Conservation (phyloP, 2,329 filamentous ascomycete species). For the Ustilaginoidea virens region DNA sequence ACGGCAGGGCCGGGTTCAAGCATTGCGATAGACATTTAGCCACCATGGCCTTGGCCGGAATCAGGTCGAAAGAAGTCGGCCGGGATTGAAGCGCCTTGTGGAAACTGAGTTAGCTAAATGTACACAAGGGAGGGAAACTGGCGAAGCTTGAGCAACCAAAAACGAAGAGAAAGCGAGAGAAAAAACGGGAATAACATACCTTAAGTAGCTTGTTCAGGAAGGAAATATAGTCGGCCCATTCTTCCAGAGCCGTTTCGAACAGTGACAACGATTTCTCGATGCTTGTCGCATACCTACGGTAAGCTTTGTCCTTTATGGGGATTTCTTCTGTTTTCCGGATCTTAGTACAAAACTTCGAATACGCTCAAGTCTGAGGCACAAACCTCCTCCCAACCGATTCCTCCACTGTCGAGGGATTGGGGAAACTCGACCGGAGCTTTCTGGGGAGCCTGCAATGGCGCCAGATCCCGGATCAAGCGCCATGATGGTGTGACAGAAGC, state of each 20-base stretch:
- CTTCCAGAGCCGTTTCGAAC: slow-evolving; percentile 86
- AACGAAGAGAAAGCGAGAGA: too few relatives aligned
- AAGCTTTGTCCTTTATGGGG: slow-evolving; percentile 47
- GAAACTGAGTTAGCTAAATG: slow-evolving; percentile 2
- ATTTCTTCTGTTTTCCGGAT: slow-evolving; percentile 31
- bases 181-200: slow-evolving; percentile 29
- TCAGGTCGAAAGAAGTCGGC: slow-evolving; percentile 50
- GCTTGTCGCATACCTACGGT: slow-evolving; percentile 76
- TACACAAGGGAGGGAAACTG: too few relatives aligned
- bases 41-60: slow-evolving; percentile 71
- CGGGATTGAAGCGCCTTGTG: slow-evolving; percentile 72
- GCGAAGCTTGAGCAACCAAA: too few relatives aligned
- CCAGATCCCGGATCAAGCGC: slow-evolving; percentile 44
- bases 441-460: slow-evolving; percentile 53
- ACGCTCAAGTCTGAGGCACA: slow-evolving; percentile 2
- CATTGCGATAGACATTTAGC: slow-evolving; percentile 91
- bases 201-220: slow-evolving; percentile 85
- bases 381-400: slow-evolving; percentile 64
- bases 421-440: slow-evolving; percentile 70
- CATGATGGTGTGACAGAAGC: slow-evolving; percentile 29
- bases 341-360: slow-evolving; percentile 2
- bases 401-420: slow-evolving; percentile 63
- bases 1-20: slow-evolving; percentile 80
- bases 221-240: slow-evolving; percentile 99
- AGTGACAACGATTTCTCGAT: slow-evolving; percentile 77